phyloP scores from a whole-genome alignment of 768 basidiomycete species.

The Cystobasidium tubakii region DNA sequence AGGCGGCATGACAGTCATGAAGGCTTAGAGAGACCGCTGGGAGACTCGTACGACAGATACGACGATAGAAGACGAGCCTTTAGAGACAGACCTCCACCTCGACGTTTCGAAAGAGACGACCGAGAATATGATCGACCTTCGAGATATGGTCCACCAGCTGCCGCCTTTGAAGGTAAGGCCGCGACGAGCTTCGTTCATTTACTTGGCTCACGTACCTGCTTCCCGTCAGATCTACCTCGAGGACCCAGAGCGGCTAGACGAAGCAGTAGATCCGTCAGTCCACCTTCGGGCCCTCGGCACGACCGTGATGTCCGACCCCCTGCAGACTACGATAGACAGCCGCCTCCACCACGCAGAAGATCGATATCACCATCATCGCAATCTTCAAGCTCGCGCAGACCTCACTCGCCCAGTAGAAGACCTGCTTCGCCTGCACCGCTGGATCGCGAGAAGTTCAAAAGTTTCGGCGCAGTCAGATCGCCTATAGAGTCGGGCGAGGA shows the following conservation, averaged over 20 bases:
- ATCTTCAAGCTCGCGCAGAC: background rate
- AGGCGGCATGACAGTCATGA: constrained; percentile 22
- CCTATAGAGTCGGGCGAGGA: constrained; percentile 6
- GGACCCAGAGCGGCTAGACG: background rate
- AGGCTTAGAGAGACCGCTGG: constrained; percentile 20
- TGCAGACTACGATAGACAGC: background rate
- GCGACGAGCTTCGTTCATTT: background rate
- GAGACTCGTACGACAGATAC: background rate
- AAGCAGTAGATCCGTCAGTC: background rate
- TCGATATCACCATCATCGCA: constrained; percentile 3
- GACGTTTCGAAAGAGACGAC: background rate
- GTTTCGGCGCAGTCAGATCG: background rate
- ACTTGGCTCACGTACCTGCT: background rate
- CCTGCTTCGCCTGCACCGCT: constrained; percentile 2
- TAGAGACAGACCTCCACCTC: constrained; percentile 16
- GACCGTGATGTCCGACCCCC: background rate
- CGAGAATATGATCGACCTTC: background rate
- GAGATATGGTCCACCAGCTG: background rate
- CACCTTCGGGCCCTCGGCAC: background rate
- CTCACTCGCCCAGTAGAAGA: background rate
- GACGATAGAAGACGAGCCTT: constrained; percentile 14
- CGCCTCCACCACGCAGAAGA: background rate
- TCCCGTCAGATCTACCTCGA: background rate
- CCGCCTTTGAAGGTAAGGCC: background rate
- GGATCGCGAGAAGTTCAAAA: background rate